These are phyloP conservation scores for Tulasnella sp. DNA, from an alignment of 768 basidiomycete species.

Conservation along the genomic window DNA sequence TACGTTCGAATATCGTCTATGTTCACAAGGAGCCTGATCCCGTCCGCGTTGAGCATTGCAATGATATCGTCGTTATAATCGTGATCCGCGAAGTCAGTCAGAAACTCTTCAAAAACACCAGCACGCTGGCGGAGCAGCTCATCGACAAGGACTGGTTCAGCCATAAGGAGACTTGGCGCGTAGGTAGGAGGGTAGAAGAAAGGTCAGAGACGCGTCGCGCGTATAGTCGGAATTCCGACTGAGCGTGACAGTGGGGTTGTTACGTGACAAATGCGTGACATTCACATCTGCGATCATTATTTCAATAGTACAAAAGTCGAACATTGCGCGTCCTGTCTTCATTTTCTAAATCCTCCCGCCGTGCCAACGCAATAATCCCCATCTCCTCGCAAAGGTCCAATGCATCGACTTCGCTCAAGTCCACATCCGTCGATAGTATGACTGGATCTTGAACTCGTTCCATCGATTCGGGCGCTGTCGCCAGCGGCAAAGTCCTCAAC, in stretches of 20 bases:
- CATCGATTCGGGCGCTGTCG: background rate
- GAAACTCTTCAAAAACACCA: conserved; percentile 17
- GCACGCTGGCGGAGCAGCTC: background rate
- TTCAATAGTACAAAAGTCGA: background rate
- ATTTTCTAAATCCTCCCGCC: background rate
- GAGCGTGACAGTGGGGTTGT: background rate
- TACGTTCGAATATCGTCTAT: conserved; percentile 93
- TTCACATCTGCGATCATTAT: background rate
- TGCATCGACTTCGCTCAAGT: background rate
- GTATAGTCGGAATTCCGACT: background rate
- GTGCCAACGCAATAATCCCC: background rate
- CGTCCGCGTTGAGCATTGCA: conserved; percentile 69
- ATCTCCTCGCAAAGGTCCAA: conserved; percentile 4
- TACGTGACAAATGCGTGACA: background rate
- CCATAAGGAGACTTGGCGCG: background rate
- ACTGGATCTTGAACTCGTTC: background rate
- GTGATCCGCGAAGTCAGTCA: conserved; percentile 29
- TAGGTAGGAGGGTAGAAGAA: background rate
- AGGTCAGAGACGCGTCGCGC: background rate
- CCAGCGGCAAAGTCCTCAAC: background rate
- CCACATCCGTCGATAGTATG: background rate
- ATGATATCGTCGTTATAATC: conserved; percentile 81
- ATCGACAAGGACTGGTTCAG: background rate
- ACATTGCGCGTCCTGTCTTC: background rate
- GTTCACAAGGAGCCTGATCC: conserved; percentile 86